phyloP scores from a whole-genome alignment of 345 rosid genomes.

The Camelina neglecta region DNA sequence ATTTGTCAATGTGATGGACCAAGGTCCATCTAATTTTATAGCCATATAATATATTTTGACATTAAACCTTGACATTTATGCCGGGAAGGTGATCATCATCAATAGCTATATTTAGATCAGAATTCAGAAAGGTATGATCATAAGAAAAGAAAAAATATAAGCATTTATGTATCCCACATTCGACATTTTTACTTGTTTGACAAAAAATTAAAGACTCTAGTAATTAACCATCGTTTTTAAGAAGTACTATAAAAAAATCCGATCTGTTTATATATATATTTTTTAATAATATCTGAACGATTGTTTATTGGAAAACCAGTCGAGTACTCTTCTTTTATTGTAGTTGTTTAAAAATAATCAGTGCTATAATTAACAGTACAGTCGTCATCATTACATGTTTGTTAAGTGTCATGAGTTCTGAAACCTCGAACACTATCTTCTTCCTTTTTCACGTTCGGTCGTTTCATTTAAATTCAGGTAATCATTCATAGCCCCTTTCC shows the following conservation, averaged over 20 bases:
- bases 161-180: too few relatives aligned
- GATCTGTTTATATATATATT: not conserved
- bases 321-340: not conserved
- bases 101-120: not conserved
- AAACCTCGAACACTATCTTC: slow-evolving; percentile 20
- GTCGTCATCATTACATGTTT: slow-evolving; percentile 36
- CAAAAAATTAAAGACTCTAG: too few relatives aligned
- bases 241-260: not conserved
- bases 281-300: not conserved
- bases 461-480: slow-evolving; percentile 14
- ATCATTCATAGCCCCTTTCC: slow-evolving; percentile 14
- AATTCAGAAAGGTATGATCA: not conserved
- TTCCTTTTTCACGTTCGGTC: slow-evolving; percentile 23
- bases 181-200: too few relatives aligned
- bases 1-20: slow-evolving; percentile 42
- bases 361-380: not conserved
- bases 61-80: slow-evolving; percentile 9
- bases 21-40: slow-evolving; percentile 20
- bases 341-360: not conserved
- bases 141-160: not conserved
- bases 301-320: not conserved
- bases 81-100: slow-evolving; percentile 3
- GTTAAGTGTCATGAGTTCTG: slow-evolving; percentile 34
- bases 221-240: not conserved
- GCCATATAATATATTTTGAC: slow-evolving; percentile 21